These are phyloP conservation scores for Hygrophila difformis DNA, from an alignment of 257 asterid genomes.

Conservation along the genomic window DNA sequence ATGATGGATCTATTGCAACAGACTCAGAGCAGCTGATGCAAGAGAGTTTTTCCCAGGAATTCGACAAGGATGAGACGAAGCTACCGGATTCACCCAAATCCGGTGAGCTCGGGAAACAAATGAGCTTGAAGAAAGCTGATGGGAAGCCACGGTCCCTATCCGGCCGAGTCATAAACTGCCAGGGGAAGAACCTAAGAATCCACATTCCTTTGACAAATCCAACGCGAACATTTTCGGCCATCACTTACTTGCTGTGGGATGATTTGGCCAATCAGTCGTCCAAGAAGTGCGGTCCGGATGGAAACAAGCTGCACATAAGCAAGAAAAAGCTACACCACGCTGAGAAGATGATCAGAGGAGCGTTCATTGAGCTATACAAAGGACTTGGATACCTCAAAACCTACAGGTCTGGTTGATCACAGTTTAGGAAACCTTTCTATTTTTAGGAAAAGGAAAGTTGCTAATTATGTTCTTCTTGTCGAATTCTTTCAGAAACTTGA, in stretches of 20 bases:
- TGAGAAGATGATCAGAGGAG: conserved; percentile 86
- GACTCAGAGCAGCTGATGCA: conserved; percentile 42
- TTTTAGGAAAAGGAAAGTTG: too few species aligned
- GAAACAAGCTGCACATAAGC: conserved; percentile 46
- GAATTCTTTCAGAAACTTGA: conserved; percentile 49
- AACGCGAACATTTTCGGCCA: conserved; percentile 69
- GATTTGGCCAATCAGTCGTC: conserved; percentile 68
- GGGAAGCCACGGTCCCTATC: conserved; percentile 37
- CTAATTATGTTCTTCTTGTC: neutral
- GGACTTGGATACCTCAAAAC: conserved; percentile 81
- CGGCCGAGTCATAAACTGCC: conserved; percentile 33
- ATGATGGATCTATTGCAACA: conserved; percentile 37
- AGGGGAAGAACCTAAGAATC: conserved; percentile 58
- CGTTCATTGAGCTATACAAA: conserved; percentile 77
- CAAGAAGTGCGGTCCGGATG: conserved; percentile 54
- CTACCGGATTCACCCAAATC: conserved; percentile 24
- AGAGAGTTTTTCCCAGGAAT: conserved; percentile 31
- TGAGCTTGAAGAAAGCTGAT: conserved; percentile 39
- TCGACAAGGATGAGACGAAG: conserved; percentile 9
- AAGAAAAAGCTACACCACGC: conserved; percentile 69
- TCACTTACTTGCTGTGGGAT: conserved; percentile 72
- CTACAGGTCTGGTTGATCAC: conserved; percentile 41
- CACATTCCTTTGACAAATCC: conserved; percentile 90
- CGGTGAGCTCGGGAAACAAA: conserved; percentile 31
- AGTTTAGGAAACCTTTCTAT: too few species aligned